Evolutionary conservation across 352 stramenopile species (phyloP), one percentile per base, ranked within the genome.

Genomic region (Phytophthora citrophthora): DNA sequence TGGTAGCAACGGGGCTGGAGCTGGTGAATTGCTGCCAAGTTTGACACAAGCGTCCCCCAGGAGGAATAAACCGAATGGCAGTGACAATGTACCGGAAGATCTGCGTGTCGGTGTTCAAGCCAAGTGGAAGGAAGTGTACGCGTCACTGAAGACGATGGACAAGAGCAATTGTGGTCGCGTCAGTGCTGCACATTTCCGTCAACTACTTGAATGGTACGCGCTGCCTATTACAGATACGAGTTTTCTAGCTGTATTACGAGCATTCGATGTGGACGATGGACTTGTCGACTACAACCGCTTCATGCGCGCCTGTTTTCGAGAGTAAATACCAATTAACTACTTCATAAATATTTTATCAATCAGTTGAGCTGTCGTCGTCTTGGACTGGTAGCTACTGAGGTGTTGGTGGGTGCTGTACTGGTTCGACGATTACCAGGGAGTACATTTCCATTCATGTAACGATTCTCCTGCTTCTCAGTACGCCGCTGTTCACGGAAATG

Each of bases 111-210:
- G 79, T 13, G 63, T 93, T 20, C 83, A 89, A 51, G 61, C 69
- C 32, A 88, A 90, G 65, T 92, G 83, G 83, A 90, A 91, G 46
- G 63, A 73, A 15, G 79, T 92, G 41, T 92, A 92, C 68, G 70
- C 77, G 16, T 90, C 81, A 15, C 68, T 90, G 31, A 83, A 85
- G 48, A 88, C 76, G 2, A 50, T 90, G 8, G 83, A 93, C 68
- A 89, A 90, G 57, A 24, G 18, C 39, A 83, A 77, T n/a, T 39
- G 64, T 0, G 78, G 80, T 0, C 78, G 79, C 5, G 72, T 90
- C 10, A 90, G 77, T 61, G 64, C 71, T 2, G 64, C 77, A 8
- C 81, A 93, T 52, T 90, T 93, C 45, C 81, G 83, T 8, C 81
- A 91, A 40, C 45, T 93, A n/a, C 74, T 93, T 47, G 79, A 88